Percentiles rank a stretch among this genome's conserved stretches.
phyloP scores from a whole-genome alignment of 176 grass and related monocot genomes.

The Eleusine coracana region DNA sequence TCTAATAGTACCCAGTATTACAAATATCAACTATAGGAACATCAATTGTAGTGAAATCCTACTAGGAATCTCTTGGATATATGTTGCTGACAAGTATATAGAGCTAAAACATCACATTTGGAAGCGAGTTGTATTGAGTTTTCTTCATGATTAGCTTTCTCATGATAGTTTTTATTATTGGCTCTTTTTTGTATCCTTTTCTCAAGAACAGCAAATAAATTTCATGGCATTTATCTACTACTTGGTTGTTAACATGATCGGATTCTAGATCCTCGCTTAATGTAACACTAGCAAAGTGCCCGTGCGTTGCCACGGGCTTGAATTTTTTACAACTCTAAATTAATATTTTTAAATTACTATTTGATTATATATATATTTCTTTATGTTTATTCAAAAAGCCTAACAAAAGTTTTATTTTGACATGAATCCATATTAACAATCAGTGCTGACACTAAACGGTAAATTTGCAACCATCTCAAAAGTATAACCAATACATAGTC shows the following conservation, averaged over 20 bases:
- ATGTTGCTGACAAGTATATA: slow-evolving; percentile 8
- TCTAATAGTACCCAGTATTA: slow-evolving; percentile 4
- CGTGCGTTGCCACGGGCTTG: neutral
- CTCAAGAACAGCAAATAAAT: neutral
- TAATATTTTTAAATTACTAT: no score
- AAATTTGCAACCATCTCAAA: no score
- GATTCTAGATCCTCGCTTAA: slow-evolving; percentile 4
- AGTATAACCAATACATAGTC: no score
- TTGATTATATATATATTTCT: no score
- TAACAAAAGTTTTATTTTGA: no score
- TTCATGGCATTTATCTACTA: neutral
- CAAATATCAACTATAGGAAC: slow-evolving; percentile 8
- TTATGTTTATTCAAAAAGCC: no score
- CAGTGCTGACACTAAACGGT: no score
- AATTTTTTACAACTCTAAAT: no score
- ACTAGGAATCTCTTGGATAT: neutral
- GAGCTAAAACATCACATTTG: slow-evolving; percentile 23
- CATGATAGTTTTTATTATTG: neutral
- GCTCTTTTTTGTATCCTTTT: neutral
- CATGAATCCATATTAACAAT: no score
- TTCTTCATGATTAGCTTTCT: slow-evolving; percentile 9
- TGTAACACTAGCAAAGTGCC: neutral
- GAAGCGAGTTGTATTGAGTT: neutral
- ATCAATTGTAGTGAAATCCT: neutral
- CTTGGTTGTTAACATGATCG: slow-evolving; percentile 10